These are phyloP conservation scores for Auriscalpium vulgare DNA, from an alignment of 768 basidiomycete genomes.

Conservation along the genomic window DNA sequence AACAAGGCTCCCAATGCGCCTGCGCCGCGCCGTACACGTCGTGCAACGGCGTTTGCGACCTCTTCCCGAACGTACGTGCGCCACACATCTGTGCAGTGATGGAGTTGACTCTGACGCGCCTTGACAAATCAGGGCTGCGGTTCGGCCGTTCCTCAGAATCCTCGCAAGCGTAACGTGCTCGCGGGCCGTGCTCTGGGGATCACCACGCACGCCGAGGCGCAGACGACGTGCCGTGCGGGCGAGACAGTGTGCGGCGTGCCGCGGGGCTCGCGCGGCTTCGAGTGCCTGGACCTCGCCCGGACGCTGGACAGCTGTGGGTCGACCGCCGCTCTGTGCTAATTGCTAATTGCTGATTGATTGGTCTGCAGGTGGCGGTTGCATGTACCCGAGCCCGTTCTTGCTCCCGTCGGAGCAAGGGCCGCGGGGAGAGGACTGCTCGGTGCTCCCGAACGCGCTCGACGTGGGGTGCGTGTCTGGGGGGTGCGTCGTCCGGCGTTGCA, in stretches of 20 bases:
- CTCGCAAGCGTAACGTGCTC: constrained; percentile 2
- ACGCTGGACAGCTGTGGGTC: constrained; percentile 15
- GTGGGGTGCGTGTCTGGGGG: not conserved
- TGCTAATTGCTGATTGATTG: too few relatives aligned
- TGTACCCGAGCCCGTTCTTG: not conserved
- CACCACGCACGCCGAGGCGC: constrained; percentile 25
- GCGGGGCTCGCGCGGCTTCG: constrained; percentile 26
- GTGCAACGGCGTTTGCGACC: constrained; percentile 35
- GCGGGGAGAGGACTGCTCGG: not conserved
- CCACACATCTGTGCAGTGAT: not conserved
- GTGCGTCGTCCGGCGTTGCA: not conserved
- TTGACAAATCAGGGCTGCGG: constrained; percentile 28
- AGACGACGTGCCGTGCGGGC: constrained; percentile 20
- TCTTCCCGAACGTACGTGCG: constrained; percentile 4
- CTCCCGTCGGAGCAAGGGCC: not conserved
- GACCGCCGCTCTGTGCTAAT: not conserved
- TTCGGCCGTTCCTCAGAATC: constrained; percentile 26
- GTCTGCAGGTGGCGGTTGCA: constrained; percentile 2
- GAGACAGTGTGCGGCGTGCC: constrained; percentile 31
- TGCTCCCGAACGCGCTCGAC: not conserved
- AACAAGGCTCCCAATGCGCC: constrained; percentile 25
- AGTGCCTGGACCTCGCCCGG: constrained; percentile 30
- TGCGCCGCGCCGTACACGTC: constrained; percentile 28
- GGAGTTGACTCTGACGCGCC: not conserved
- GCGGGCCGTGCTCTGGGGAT: constrained; percentile 11